Evolutionary conservation across 805 yeast genomes (phyloP), one percentile per base, ranked within the genome.

Genomic region (Schizosaccharomyces cryophilus): DNA sequence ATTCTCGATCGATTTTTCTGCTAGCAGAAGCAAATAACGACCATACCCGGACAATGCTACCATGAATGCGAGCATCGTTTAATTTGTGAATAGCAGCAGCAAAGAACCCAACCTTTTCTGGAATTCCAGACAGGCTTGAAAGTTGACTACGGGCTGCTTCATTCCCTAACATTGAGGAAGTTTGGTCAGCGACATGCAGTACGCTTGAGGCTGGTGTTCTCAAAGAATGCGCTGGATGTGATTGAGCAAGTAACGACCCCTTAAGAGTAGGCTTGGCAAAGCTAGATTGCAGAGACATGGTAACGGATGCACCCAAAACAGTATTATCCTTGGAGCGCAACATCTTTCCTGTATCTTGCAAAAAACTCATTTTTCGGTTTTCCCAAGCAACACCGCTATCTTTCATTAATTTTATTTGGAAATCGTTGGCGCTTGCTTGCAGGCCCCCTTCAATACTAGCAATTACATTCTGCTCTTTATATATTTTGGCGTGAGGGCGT

Each of bases 381-480:
- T 51, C 56, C 56, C 56, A 51, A 9, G 30, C 24, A 24, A 21
- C 4, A 29, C 56, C 56, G 24, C 31, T 51, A 29, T 21, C n/a
- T 51, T 82, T 80, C 66, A 78, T 81, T 63, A 90, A 82, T 68
- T 81, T 85, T 54, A 71, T 72, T 69, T 89, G 96, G 71, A 90
- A 93, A 67, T 89, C 96, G 61, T 77, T 77, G 2, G 94, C 83
- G 4, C 95, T 88, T 24, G 80, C 72, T 1, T 78, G 72, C 63
- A 89, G 76, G 0, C 88, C 78, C 66, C 82, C 87, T 68, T 89
- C 96, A 64, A 90, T 88, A 4, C 95, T 83, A 26, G 84, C 77
- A 56, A 87, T 71, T 42, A 88, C 82, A 68, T 80, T 87, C 69
- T 88, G 95, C 62, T 87, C 94, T 67, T 86, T 86, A 17, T 51